Evolutionary conservation across 495 filamentous ascomycete genomes (phyloP), one percentile per base, ranked within the genome.

Genomic region (Cladorrhinum samala): DNA sequence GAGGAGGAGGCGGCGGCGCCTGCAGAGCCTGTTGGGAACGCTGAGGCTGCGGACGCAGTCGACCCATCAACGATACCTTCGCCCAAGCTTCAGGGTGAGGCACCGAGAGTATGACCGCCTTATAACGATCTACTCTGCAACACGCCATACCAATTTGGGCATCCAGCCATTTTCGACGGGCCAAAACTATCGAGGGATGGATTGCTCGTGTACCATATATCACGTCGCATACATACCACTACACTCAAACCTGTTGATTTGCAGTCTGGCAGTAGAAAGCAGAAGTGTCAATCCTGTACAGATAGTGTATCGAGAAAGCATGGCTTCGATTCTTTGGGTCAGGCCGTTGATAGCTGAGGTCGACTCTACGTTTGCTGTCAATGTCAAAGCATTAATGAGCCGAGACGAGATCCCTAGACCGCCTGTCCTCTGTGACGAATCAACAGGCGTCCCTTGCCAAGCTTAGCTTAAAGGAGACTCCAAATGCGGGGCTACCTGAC

Each of bases 1-100:
- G 73, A 75, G 43, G 64, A 68, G 17, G 58, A 58, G 14, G 38
- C 42, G 36, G 46, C 40, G 43, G 55, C 38, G n/a, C 57, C 11
- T 4, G 42, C 17, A 30, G 49, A 50, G 46, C 45, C 21, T 24
- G 54, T 50, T 23, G 20, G 42, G 55, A 43, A 52, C 14, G 50
- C 37, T 21, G 50, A 39, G 37, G 45, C 30, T 0, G 56, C 43
- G 16, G 51, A 21, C 33, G 46, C 6, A 21, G 18, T 27, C 9
- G 59, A 62, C 27, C 33, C 54, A 27, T n/a, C 54, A n/a, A 55
- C 47, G 52, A 50, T 61, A 55, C 54, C 62, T 9, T 20, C 54
- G 36, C 33, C 53, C 1, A 53, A 64, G 47, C 4, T 39, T 14
- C 50, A 58, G 37, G 19, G 46, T n/a, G 55, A 57, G 23, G 46